phyloP scores from a whole-genome alignment of 148 eudicot species.

The Persicaria maculosa region DNA sequence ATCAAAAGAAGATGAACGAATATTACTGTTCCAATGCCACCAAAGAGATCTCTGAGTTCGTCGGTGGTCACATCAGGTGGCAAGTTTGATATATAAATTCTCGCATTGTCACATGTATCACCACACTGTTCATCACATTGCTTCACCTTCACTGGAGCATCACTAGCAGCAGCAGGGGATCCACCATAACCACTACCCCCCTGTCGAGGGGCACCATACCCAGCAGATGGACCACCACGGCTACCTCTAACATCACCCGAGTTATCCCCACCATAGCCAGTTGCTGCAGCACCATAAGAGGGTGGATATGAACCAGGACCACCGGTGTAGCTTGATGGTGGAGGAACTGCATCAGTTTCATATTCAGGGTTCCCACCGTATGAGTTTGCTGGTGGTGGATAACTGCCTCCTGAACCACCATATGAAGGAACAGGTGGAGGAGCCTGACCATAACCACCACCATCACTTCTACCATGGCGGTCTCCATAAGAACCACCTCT shows the following conservation, averaged over 20 bases:
- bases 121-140: conserved; percentile 90
- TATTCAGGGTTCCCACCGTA: conserved; percentile 54
- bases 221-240: conserved; percentile 59
- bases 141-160: conserved; percentile 62
- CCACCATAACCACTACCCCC: conserved; percentile 43
- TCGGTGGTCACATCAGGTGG: conserved; percentile 84
- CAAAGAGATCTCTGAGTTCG: conserved; percentile 81
- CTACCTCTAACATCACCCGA: conserved; percentile 37
- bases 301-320: conserved; percentile 73
- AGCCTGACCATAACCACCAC: conserved; percentile 54
- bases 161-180: conserved; percentile 46
- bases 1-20: conserved; percentile 8
- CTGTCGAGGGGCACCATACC: conserved; percentile 46
- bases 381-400: conserved; percentile 36
- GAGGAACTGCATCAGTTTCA: conserved; percentile 81
- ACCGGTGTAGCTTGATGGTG: conserved; percentile 73
- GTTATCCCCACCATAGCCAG: conserved; percentile 56
- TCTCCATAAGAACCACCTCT: conserved; percentile 58
- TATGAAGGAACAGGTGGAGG: conserved; percentile 44
- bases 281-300: conserved; percentile 46
- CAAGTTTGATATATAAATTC: conserved; percentile 90
- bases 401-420: conserved; percentile 48
- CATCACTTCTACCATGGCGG: conserved; percentile 48
- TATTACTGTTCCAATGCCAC: conserved; percentile 91
- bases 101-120: conserved; percentile 74